These are phyloP conservation scores for Hibiscus mutabilis DNA, from an alignment of 345 rosid species.

Conservation along the genomic window DNA sequence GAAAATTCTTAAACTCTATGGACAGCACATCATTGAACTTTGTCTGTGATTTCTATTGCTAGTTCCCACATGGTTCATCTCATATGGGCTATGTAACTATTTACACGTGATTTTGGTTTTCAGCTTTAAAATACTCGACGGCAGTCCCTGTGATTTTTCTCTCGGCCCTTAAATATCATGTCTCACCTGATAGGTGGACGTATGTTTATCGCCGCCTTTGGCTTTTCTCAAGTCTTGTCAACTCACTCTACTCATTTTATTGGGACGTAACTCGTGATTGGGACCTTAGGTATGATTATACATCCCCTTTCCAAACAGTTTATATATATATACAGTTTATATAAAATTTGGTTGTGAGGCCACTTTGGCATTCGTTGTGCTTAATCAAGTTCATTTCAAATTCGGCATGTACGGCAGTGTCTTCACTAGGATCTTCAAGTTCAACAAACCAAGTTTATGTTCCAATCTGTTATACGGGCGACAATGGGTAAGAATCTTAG, in stretches of 20 bases:
- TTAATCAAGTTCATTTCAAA: background rate
- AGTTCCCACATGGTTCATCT: background rate
- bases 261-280: constrained; percentile 99
- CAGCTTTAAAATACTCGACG: constrained; percentile 95
- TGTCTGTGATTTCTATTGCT: background rate
- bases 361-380: background rate
- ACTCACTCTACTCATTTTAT: constrained; percentile 89
- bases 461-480: constrained; percentile 60
- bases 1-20: background rate
- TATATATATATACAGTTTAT: too few relatives aligned
- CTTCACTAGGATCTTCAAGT: constrained; percentile 86
- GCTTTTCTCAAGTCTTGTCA: constrained; percentile 82
- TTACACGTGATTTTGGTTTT: constrained; percentile 16
- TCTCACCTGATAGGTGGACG: constrained; percentile 68
- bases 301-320: background rate
- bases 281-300: constrained; percentile 73
- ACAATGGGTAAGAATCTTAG: constrained; percentile 58
- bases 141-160: constrained; percentile 95
- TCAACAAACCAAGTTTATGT: constrained; percentile 47
- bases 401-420: constrained; percentile 30
- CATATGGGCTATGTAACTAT: background rate
- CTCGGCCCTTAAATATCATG: constrained; percentile 92
- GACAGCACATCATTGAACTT: background rate
- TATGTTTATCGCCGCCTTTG: constrained; percentile 77
- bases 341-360: background rate